Percentiles rank a stretch among this genome's conserved stretches.
These are phyloP conservation scores for Ganoderma leucocontextum DNA, from an alignment of 1,284 basidiomycete genomes.

Conservation along the genomic window DNA sequence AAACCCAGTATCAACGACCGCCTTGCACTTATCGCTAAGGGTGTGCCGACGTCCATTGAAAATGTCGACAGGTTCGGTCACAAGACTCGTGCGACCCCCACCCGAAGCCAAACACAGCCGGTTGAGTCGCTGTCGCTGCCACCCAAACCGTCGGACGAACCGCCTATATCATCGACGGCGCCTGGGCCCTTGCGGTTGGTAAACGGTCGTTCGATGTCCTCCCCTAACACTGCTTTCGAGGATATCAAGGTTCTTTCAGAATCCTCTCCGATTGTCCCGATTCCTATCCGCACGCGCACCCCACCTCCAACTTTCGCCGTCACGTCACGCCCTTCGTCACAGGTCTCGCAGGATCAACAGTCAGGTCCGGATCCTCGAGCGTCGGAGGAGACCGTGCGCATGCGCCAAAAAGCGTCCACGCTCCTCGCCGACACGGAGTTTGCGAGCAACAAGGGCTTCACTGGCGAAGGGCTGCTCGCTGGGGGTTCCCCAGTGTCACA, in stretches of 20 bases:
- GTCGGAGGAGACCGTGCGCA: conserved; percentile 29
- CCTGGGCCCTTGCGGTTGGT: conserved; percentile 24
- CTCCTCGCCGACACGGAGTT: conserved; percentile 34
- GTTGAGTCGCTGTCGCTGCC: conserved; percentile 27
- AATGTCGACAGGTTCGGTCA: conserved; percentile 18
- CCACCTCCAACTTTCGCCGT: conserved; percentile 72
- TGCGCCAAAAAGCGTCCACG: conserved; percentile 33
- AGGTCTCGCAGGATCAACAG: conserved; percentile 31
- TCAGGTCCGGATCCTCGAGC: conserved; percentile 7
- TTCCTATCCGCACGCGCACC: conserved; percentile 67
- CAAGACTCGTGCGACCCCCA: conserved; percentile 27
- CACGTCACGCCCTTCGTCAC: conserved; percentile 62
- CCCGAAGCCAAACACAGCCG: conserved; percentile 41
- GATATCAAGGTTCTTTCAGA: conserved; percentile 29
- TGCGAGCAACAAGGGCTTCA: conserved; percentile 36
- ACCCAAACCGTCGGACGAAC: conserved; percentile 24
- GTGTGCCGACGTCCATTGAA: conserved; percentile 29
- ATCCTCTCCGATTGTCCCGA: conserved; percentile 59
- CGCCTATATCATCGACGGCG: conserved; percentile 25
- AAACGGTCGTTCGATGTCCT: conserved; percentile 39
- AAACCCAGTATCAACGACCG: conserved; percentile 43
- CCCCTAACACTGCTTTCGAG: conserved; percentile 37
- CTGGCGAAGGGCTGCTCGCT: conserved; percentile 40
- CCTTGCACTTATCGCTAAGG: conserved; percentile 38
- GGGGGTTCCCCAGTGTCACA: conserved; percentile 24